These are phyloP conservation scores for Daucus carota DNA, from an alignment of 129 eudicot species.

Conservation along the genomic window DH1_v3.0 NC_030389.2:40049001-40049500, in stretches of 20 bases:
- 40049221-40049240: background rate
- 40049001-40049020: slow-evolving; percentile 21
- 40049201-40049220: background rate
- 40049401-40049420: background rate
- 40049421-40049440: background rate
- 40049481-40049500: background rate
- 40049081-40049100: slow-evolving; percentile 14
- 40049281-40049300: slow-evolving; percentile 9
- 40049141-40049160: background rate
- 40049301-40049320: slow-evolving; percentile 25
- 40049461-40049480: background rate
- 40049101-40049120: background rate
- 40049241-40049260: too few species aligned
- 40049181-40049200: background rate
- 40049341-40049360: slow-evolving; percentile 20
- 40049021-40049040: slow-evolving; percentile 30
- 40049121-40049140: background rate
- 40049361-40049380: background rate
- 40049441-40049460: background rate
- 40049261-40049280: background rate
- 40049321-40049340: slow-evolving; percentile 26
- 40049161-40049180: background rate
- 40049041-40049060: slow-evolving; percentile 18
- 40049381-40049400: background rate
- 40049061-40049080: slow-evolving; percentile 15